These are phyloP conservation scores for Eimeria acervulina DNA, from an alignment of 169 alveolate genomes.

Conservation along the genomic window DNA sequence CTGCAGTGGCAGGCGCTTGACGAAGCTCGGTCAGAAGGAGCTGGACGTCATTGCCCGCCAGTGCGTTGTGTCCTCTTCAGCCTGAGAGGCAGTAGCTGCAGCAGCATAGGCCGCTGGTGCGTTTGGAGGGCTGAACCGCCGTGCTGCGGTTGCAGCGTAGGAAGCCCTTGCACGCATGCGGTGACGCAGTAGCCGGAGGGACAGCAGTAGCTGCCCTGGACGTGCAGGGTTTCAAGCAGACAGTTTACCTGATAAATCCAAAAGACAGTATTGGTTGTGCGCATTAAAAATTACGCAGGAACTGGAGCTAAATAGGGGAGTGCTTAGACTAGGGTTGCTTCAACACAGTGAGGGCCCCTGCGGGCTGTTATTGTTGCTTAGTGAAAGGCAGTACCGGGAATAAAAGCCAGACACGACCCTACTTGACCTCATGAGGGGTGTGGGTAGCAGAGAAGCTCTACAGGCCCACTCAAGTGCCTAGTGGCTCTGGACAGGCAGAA, in stretches of 20 bases:
- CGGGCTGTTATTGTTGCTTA: not conserved
- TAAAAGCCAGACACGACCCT: not conserved
- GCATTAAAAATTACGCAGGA: not conserved
- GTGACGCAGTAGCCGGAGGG: not conserved
- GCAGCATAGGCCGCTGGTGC: constrained; percentile 1
- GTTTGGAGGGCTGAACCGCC: not conserved
- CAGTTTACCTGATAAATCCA: not conserved
- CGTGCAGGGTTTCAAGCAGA: constrained; percentile 1
- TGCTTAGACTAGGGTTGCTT: not conserved
- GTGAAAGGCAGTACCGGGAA: not conserved
- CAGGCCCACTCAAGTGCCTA: not conserved
- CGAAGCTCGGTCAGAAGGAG: constrained; percentile 88
- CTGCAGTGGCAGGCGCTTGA: constrained; percentile 85
- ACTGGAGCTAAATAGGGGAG: not conserved
- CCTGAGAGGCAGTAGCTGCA: constrained; percentile 1
- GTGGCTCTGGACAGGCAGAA: not conserved
- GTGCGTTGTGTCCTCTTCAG: constrained; percentile 74
- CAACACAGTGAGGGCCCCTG: not conserved
- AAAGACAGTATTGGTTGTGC: not conserved
- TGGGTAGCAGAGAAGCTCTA: not conserved
- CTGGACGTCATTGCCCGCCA: constrained; percentile 88
- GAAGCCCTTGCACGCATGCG: not conserved
- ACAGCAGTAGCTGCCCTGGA: constrained; percentile 19
- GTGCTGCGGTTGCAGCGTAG: not conserved
- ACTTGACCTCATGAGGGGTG: not conserved